Evolutionary conservation across 1,139 yeast genomes (phyloP).

Genomic region (Blastobotrys niveus): DNA sequence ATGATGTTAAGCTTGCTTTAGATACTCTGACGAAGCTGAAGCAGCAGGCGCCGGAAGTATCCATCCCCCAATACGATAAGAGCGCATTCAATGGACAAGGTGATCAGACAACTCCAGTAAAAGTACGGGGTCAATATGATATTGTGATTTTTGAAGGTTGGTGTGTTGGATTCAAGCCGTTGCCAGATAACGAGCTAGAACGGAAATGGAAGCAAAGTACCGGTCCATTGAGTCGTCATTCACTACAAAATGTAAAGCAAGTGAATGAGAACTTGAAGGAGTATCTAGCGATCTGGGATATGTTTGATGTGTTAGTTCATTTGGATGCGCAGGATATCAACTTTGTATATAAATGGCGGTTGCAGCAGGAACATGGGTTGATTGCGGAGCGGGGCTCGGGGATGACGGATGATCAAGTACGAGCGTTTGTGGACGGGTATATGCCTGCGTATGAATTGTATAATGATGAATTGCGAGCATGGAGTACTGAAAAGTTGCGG

Average conservation of each 20-base stretch:
- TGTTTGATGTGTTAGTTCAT: conserved; percentile 56
- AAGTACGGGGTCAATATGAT: too few species aligned
- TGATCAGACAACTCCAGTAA: conserved; percentile 51
- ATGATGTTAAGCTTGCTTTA: conserved; percentile 52
- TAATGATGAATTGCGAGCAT: conserved; percentile 40
- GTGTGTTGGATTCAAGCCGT: conserved; percentile 74
- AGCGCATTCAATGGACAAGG: conserved; percentile 70
- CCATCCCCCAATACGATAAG: conserved; percentile 74
- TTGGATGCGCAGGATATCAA: conserved; percentile 52
- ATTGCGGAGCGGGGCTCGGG: conserved; percentile 56
- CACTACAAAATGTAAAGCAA: conserved; percentile 34
- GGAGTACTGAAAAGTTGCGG: conserved; percentile 6
- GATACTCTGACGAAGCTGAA: conserved; percentile 28
- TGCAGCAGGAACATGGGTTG: conserved; percentile 74
- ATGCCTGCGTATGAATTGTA: conserved; percentile 81
- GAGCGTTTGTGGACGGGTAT: conserved; percentile 66
- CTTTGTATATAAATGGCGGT: conserved; percentile 75
- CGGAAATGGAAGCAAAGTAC: conserved; percentile 16
- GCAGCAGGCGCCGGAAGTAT: conserved; percentile 27
- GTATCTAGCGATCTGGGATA: conserved; percentile 55
- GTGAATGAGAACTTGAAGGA: conserved; percentile 47
- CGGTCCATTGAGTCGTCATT: conserved; percentile 22
- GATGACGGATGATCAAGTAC: conserved; percentile 70
- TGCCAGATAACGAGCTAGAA: conserved; percentile 30
- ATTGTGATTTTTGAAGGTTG: conserved; percentile 86